Evolutionary conservation across 495 filamentous ascomycete species (phyloP), one percentile per base, ranked within the genome.

Genomic region (Annulohypoxylon nitens): DNA sequence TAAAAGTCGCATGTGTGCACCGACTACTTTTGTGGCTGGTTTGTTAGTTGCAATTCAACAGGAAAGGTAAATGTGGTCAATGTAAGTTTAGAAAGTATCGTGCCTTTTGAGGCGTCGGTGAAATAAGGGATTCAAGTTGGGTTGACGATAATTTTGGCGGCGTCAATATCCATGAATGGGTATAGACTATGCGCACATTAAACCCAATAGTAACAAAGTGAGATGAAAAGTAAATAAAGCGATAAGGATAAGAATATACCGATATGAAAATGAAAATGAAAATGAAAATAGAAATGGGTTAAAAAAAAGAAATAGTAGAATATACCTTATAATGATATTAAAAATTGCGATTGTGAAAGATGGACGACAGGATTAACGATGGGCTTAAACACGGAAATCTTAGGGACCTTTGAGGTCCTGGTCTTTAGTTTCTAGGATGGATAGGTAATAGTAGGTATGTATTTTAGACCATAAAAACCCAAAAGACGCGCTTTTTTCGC

Each of bases 401-500:
- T 16, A 37, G 33, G 8, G 26, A 57, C 11, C 48, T 47, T 23
- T 23, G 20, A 23, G 20, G 20, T 23, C 20, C 20, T 23, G 20
- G 20, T 23, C 20, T 23, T 23, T 23, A 23, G 20, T 23, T 23
- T 23, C 20, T 23, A 23, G 20, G 20, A 23, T 23, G 20, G 20
- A 23, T 23, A 23, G 20, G 20, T 23, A 23, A 1, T 23, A 23
- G 20, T 20, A 9, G 16, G 18, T 47, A 47, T 20, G 4, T 18
- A 30, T 30, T 30, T 30, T 18, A 6, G 43, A 20, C 18, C 43
- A 51, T 20, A 53, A 50, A 50, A 39, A 20, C 33, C 6, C 36
- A 5, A 45, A 26, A 60, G 57, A 60, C 57, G 83, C 84, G 75
- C 86, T 75, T 75, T 59, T 51, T 84, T 80, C 50, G 50, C 50